A percentile compares a stretch with the other conserved stretches of the same genome.
These are phyloP conservation scores for Debaryomyces maramus DNA, from an alignment of 805 yeast species.

Conservation along the genomic window DNA sequence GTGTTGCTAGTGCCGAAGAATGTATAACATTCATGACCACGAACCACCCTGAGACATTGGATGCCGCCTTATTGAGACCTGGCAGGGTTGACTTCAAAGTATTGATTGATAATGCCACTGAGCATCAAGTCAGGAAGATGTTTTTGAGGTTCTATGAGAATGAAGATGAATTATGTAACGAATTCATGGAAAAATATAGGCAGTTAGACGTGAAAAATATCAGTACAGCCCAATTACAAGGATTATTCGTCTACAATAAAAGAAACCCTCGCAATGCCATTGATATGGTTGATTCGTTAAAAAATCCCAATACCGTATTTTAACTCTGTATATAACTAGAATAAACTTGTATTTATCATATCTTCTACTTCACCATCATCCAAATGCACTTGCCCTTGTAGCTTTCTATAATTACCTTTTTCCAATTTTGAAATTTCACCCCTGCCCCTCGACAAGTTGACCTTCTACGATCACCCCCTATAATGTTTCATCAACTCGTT, in stretches of 20 bases:
- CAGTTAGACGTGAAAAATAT: constrained; percentile 50
- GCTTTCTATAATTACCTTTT: too few relatives aligned
- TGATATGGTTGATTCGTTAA: constrained; percentile 54
- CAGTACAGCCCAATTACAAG: constrained; percentile 94
- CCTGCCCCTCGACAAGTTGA: too few relatives aligned
- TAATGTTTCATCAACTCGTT: constrained; percentile 30
- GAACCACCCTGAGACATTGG: constrained; percentile 91
- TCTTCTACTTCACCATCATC: not conserved
- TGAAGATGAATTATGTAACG: constrained; percentile 53
- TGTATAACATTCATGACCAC: constrained; percentile 97
- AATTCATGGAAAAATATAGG: constrained; percentile 46
- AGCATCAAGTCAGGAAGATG: constrained; percentile 77
- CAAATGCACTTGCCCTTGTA: too few relatives aligned
- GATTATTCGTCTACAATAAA: constrained; percentile 90
- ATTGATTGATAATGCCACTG: constrained; percentile 82
- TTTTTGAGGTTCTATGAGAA: constrained; percentile 81
- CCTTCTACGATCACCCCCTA: constrained; percentile 32
- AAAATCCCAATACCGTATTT: constrained; percentile 26
- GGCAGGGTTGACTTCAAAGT: constrained; percentile 90
- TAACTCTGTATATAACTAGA: constrained; percentile 6
- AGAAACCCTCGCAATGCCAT: constrained; percentile 77
- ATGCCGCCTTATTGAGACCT: constrained; percentile 91
- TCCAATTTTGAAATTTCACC: too few relatives aligned
- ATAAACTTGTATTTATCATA: not conserved
- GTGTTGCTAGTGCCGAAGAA: constrained; percentile 97